Evolutionary conservation across 2,329 filamentous ascomycete species (phyloP).

Genomic region (Metarhizium rileyi): DNA sequence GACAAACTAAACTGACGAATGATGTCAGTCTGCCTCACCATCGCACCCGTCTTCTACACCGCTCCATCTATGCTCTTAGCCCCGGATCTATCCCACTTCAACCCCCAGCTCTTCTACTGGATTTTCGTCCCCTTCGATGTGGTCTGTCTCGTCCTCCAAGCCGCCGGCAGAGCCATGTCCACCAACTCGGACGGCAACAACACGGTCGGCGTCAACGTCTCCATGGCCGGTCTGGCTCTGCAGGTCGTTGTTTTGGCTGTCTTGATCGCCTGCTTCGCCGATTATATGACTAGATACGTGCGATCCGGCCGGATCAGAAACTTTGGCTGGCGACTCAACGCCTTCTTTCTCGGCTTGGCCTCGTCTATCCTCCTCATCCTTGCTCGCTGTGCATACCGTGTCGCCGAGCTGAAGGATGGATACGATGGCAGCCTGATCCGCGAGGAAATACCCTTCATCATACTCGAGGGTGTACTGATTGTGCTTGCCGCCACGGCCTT

Average conservation of each 20-base stretch:
- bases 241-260: constrained; percentile 46
- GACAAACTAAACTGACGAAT: background rate
- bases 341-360: constrained; percentile 43
- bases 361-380: constrained; percentile 50
- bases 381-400: constrained; percentile 52
- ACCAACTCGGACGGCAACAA: constrained; percentile 30
- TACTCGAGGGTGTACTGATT: constrained; percentile 37
- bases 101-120: constrained; percentile 33
- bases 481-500: constrained; percentile 26
- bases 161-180: constrained; percentile 45
- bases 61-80: constrained; percentile 52
- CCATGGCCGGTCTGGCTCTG: constrained; percentile 44
- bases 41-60: constrained; percentile 37
- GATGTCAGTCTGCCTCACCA: constrained; percentile 42
- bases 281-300: constrained; percentile 38
- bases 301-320: constrained; percentile 16
- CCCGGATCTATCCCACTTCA: constrained; percentile 32
- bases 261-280: constrained; percentile 38
- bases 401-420: constrained; percentile 55
- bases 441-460: constrained; percentile 42
- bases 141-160: constrained; percentile 47
- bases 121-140: constrained; percentile 46
- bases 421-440: constrained; percentile 46
- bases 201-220: constrained; percentile 26
- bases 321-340: constrained; percentile 20